Percentiles rank a stretch among this genome's conserved stretches.
phyloP scores from a whole-genome alignment of 345 rosid genomes.

The Acer saccharum region DNA sequence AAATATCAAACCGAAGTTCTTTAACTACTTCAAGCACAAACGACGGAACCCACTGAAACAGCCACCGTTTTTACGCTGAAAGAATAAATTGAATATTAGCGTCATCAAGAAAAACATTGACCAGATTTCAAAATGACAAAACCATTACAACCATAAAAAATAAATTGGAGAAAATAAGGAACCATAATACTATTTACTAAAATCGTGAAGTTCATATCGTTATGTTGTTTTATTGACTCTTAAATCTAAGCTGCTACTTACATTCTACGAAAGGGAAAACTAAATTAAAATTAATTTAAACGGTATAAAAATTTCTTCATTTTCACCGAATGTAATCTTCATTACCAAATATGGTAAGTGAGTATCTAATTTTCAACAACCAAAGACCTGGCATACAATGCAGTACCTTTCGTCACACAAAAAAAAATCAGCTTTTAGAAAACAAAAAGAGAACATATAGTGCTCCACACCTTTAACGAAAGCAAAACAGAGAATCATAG shows the following conservation, averaged over 20 bases:
- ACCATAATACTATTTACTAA: not conserved
- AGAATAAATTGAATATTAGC: slow-evolving; percentile 15
- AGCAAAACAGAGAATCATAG: slow-evolving; percentile 17
- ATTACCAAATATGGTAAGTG: not conserved
- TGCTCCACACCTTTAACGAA: slow-evolving; percentile 1
- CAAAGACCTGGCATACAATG: not conserved
- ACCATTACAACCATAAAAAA: not conserved
- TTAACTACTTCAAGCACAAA: slow-evolving; percentile 19
- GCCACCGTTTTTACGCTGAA: slow-evolving; percentile 34
- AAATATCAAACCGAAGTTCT: not conserved
- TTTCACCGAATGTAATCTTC: not conserved
- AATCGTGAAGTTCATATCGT: too few relatives aligned
- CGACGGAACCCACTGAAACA: slow-evolving; percentile 18
- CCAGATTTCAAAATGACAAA: not conserved
- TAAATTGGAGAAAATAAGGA: not conserved
- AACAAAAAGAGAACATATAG: not conserved
- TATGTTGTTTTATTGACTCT: not conserved
- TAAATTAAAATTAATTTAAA: not conserved
- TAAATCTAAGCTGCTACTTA: not conserved
- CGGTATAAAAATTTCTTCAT: not conserved
- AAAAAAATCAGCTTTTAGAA: not conserved
- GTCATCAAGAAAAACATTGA: not conserved
- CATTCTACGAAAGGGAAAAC: not conserved
- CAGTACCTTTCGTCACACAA: not conserved
- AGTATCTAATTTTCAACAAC: not conserved